Conservation (phyloP, 148 eudicot species). For the Amaranthus cruentus region DNA sequence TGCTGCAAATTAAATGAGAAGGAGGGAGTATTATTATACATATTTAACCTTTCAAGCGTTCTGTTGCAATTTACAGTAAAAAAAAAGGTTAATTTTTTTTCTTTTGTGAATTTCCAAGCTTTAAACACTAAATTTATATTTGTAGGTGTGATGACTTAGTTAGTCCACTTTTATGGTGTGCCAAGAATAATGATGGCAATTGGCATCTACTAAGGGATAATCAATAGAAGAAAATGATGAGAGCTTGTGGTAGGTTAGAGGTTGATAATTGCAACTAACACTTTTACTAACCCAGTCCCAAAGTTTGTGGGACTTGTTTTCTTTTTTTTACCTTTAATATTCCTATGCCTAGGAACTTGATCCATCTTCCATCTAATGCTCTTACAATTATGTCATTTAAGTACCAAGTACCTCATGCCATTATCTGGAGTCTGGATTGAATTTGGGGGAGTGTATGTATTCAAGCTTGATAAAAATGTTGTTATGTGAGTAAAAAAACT, state of each 20-base stretch:
- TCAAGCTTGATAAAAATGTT: no score
- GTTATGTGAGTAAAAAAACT: no score
- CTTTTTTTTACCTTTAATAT: background rate
- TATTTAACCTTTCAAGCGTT: no score
- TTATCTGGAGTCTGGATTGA: no score
- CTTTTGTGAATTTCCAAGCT: conserved; percentile 1
- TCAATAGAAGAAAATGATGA: conserved; percentile 15
- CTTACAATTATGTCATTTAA: no score
- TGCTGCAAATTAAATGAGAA: no score
- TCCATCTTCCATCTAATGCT: no score
- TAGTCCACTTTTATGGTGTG: conserved; percentile 10
- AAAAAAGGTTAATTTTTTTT: background rate
- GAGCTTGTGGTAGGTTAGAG: conserved; percentile 2
- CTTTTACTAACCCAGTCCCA: background rate
- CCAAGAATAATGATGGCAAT: conserved; percentile 5
- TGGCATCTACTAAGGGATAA: background rate
- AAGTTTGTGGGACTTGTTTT: conserved; percentile 5
- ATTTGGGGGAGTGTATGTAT: no score
- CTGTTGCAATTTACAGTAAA: no score
- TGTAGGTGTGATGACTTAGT: background rate
- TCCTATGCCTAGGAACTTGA: no score
- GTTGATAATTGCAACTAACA: background rate
- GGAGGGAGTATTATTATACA: no score
- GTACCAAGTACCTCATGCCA: no score
- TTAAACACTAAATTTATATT: background rate